These are phyloP conservation scores for Fusarium neocosmosporiellum DNA, from an alignment of 2,329 filamentous ascomycete species.

Conservation along the genomic window DNA sequence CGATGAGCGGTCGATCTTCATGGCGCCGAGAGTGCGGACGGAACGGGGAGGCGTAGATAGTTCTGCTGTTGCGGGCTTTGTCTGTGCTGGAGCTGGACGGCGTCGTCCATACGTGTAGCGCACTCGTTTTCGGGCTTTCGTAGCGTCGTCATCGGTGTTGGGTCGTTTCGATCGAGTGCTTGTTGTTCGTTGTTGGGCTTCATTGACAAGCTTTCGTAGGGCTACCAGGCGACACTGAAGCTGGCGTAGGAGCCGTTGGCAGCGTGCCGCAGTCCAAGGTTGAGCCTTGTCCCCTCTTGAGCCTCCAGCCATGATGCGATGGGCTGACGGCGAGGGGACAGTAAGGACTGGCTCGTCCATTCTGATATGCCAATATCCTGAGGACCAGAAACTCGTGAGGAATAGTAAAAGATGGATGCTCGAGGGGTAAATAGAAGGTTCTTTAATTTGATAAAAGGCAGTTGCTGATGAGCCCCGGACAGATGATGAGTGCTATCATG, in stretches of 20 bases:
- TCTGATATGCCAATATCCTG: not conserved
- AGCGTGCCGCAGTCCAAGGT: constrained; percentile 61
- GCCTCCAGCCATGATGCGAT: constrained; percentile 13
- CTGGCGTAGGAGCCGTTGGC: constrained; percentile 59
- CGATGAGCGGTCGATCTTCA: constrained; percentile 44
- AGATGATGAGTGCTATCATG: constrained; percentile 1
- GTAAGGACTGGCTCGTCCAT: constrained; percentile 15
- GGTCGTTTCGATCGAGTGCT: constrained; percentile 37
- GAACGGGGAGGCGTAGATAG: constrained; percentile 41
- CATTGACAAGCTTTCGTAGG: constrained; percentile 50
- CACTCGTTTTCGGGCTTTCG: constrained; percentile 40
- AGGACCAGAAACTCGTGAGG: not conserved
- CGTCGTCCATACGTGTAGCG: constrained; percentile 47
- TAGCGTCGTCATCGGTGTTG: constrained; percentile 2
- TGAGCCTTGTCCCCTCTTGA: constrained; percentile 31
- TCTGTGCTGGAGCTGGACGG: constrained; percentile 6
- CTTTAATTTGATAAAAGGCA: not conserved
- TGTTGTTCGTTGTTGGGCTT: constrained; percentile 25
- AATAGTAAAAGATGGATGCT: not conserved
- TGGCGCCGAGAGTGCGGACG: constrained; percentile 44
- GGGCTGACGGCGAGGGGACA: constrained; percentile 26
- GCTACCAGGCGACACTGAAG: constrained; percentile 56
- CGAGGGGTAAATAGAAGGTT: not conserved
- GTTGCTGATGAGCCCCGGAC: not conserved
- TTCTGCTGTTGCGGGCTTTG: constrained; percentile 1